These are phyloP conservation scores for Monosporozyma siamensis DNA, from an alignment of 805 yeast genomes.

Conservation along the genomic window DNA sequence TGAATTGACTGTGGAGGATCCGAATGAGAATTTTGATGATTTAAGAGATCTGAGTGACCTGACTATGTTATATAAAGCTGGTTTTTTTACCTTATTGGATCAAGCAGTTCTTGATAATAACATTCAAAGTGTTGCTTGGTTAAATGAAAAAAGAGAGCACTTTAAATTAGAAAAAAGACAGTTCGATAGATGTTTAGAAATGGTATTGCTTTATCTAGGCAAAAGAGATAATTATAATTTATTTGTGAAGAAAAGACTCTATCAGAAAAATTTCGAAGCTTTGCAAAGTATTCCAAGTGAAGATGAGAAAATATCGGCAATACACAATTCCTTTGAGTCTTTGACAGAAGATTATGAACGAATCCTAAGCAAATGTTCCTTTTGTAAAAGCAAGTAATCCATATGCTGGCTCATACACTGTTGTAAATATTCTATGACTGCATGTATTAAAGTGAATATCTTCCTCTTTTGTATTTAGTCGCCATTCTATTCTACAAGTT, in stretches of 20 bases:
- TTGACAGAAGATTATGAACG: conserved; percentile 64
- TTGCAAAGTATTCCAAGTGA: conserved; percentile 54
- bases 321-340: conserved; percentile 64
- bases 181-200: conserved; percentile 66
- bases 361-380: conserved; percentile 24
- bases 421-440: too few relatives aligned
- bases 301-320: conserved; percentile 56
- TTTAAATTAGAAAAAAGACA: conserved; percentile 71
- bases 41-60: conserved; percentile 78
- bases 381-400: background rate
- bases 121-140: conserved; percentile 31
- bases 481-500: too few relatives aligned
- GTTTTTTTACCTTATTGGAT: conserved; percentile 28
- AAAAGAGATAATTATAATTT: conserved; percentile 20
- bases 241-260: conserved; percentile 43
- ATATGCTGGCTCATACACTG: too few relatives aligned
- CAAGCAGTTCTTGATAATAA: conserved; percentile 16
- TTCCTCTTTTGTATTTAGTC: too few relatives aligned
- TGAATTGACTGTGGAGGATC: conserved; percentile 89
- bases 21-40: conserved; percentile 86
- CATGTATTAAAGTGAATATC: too few relatives aligned
- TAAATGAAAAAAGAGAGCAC: conserved; percentile 28
- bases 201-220: conserved; percentile 43
- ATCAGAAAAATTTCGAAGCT: conserved; percentile 71
- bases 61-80: conserved; percentile 34